These are phyloP conservation scores for maize (Zea mays) DNA, from an alignment of 176 grass and related monocot species.

Conservation along the genomic window Zm-B73-REFERENCE-NAM-5.0 NC_050101.1:166638501-166639000, in stretches of 20 bases:
- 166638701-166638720: constrained; percentile 41
- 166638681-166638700: constrained; percentile 19
- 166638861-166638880: not conserved
- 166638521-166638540: constrained; percentile 20
- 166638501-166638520: not conserved
- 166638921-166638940: not conserved
- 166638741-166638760: constrained; percentile 40
- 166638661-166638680: not conserved
- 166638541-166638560: constrained; percentile 1
- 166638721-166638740: constrained; percentile 46
- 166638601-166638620: not conserved
- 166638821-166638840: constrained; percentile 9
- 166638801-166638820: constrained; percentile 42
- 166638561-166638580: not conserved
- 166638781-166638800: constrained; percentile 53
- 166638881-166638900: not conserved
- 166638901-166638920: not conserved
- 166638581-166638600: constrained; percentile 27
- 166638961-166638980: not conserved
- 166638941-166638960: constrained; percentile 23
- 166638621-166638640: not conserved
- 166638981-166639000: constrained; percentile 18
- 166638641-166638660: constrained; percentile 17
- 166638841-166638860: constrained; percentile 10
- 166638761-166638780: constrained; percentile 43